Percentiles rank a stretch among this genome's conserved stretches.
Evolutionary conservation across 768 basidiomycete genomes (phyloP).

Genomic region (Trametes villosa): DNA sequence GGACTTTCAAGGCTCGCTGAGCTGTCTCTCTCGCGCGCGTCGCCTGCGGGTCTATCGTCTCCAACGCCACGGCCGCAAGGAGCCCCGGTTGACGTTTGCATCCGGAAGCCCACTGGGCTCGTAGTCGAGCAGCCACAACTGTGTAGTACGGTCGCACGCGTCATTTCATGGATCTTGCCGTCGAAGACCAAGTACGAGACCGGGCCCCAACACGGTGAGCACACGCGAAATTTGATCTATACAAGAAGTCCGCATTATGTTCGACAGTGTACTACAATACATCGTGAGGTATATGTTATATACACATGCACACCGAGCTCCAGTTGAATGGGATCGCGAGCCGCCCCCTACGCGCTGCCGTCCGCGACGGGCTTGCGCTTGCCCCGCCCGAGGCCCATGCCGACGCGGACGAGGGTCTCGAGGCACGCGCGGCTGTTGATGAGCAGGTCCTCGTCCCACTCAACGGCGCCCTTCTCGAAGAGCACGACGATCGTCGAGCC

Average conservation of each 20-base stretch:
- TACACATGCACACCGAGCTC: background rate
- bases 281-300: constrained; percentile 7
- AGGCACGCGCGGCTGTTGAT: constrained; percentile 85
- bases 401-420: constrained; percentile 87
- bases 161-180: too few species aligned
- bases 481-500: constrained; percentile 92
- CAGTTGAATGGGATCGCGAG: background rate
- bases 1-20: too few species aligned
- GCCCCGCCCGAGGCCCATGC: constrained; percentile 76
- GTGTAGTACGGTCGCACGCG: too few species aligned
- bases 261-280: background rate
- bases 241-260: constrained; percentile 8
- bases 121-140: too few species aligned
- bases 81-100: too few species aligned
- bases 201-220: too few species aligned
- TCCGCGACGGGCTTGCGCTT: constrained; percentile 19
- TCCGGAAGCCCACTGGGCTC: too few species aligned
- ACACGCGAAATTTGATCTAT: too few species aligned
- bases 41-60: too few species aligned
- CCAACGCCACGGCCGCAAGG: too few species aligned
- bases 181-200: too few species aligned
- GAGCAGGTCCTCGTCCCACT: constrained; percentile 92
- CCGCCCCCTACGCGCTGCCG: background rate
- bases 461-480: constrained; percentile 82
- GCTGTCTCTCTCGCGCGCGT: too few species aligned